Base-by-base conservation (phyloP, 2,329 filamentous ascomycete species). In the Grosmannia penicillata region DNA sequence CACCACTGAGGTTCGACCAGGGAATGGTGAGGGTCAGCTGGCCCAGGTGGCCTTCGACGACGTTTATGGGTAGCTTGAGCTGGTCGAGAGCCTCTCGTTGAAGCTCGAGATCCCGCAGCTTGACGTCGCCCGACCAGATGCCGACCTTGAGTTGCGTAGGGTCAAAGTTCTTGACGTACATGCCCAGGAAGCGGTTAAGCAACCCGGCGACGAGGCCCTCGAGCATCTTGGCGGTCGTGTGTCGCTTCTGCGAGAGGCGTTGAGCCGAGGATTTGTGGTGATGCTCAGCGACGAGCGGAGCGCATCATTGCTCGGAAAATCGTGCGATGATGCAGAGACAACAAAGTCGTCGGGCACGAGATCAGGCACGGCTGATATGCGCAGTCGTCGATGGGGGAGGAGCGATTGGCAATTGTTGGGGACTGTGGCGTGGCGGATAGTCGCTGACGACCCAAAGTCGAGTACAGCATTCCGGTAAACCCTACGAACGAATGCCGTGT, bases 91-190 rank as follows among this genome's bases (percentile, higher is more conserved):
- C 91, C 67, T 98, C 91, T 42, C 83, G 76, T 40, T 87, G 84
- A 34, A 99, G 72, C 63, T 98, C 83, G 42, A 99, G 78, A 52
- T 98, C 79, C 43, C 79, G 78, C 33, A 99, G 71, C 63, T 93
- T 94, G 53, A 98, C 91, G 65, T 99, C 91, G 51, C 93, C 91
- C 18, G 84, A 93, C 91, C 89, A 98, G 53, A 98, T 98, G 46
- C 93, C 91, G 46, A 98, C 87, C 57, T 98, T 98, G 48, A 99
- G 72, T 66, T 98, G 91, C 53, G 85, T 82, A 39, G 91, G 85
- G 60, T 99, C 91, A 58, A 99, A 98, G 63, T 98, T 96, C 72
- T 93, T 87, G 61, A 99, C 89, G 61, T 98, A 98, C 82, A 96
- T 94, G 71, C 91, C 93, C 75, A 99, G 66, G 63, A 98, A 96